A percentile compares a stretch with the other conserved stretches of the same genome.
phyloP scores from a whole-genome alignment of 352 stramenopile genomes.

The Phytophthora lateralis region DNA sequence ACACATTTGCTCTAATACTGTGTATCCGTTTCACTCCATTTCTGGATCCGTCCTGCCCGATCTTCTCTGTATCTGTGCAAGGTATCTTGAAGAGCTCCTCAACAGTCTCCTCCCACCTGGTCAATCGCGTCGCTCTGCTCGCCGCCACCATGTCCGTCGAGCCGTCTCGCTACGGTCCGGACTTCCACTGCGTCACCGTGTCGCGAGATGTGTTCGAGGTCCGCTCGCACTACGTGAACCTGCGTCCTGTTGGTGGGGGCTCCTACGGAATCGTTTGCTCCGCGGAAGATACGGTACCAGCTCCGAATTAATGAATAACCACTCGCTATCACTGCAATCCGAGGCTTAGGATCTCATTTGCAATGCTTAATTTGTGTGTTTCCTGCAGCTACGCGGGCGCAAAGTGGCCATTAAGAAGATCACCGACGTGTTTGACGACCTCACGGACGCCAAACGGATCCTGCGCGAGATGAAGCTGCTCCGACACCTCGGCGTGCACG shows the following conservation, averaged over 20 bases:
- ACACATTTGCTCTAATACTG: constrained; percentile 10
- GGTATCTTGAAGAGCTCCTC: constrained; percentile 36
- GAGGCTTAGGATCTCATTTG: constrained; percentile 9
- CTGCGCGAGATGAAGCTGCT: constrained; percentile 94
- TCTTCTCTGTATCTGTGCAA: constrained; percentile 5
- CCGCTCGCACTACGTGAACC: constrained; percentile 79
- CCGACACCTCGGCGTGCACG: constrained; percentile 89
- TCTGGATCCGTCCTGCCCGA: not conserved
- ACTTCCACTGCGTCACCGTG: constrained; percentile 85
- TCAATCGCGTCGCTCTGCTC: not conserved
- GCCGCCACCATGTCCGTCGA: constrained; percentile 58
- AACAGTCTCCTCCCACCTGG: constrained; percentile 36
- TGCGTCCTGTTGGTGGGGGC: constrained; percentile 79
- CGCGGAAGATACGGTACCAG: constrained; percentile 86
- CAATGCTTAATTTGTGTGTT: constrained; percentile 6
- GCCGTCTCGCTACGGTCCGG: constrained; percentile 74
- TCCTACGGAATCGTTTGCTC: constrained; percentile 94
- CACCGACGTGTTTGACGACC: constrained; percentile 91
- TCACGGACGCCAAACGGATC: constrained; percentile 94
- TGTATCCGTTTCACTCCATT: not conserved
- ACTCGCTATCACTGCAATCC: not conserved
- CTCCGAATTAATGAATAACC: not conserved
- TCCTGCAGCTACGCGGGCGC: constrained; percentile 66
- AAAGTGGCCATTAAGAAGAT: constrained; percentile 94
- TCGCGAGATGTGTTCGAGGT: constrained; percentile 86